Evolutionary conservation across 2,329 filamentous ascomycete species (phyloP).

Genomic region (Sporothrix luriei): DNA sequence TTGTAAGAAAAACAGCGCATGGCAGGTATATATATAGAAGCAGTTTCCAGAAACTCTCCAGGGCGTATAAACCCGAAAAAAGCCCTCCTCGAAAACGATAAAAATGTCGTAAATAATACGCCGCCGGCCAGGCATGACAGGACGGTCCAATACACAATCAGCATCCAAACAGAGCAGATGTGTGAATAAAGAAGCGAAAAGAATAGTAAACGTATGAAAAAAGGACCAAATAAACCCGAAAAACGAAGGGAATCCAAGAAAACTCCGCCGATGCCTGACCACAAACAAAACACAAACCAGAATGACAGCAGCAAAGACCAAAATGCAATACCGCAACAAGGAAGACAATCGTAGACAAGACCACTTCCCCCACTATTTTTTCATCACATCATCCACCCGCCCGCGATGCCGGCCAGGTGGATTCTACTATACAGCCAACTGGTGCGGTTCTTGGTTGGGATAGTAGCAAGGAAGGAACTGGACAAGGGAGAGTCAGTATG

Average conservation of each 20-base stretch:
- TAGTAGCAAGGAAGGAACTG: conserved; percentile 64
- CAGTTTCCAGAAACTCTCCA: neutral
- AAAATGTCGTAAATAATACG: neutral
- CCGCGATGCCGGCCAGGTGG: neutral
- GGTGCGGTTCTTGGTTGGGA: conserved; percentile 58
- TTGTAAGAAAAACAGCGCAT: conserved; percentile 2
- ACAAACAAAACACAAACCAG: neutral
- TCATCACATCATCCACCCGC: neutral
- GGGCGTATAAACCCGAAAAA: neutral
- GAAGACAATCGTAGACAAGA: neutral
- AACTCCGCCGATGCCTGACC: conserved; percentile 35
- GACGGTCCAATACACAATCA: neutral
- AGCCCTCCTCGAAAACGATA: neutral
- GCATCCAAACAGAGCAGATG: neutral
- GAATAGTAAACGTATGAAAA: conserved; percentile 10
- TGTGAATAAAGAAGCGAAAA: neutral
- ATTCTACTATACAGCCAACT: conserved; percentile 55
- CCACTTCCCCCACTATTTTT: neutral
- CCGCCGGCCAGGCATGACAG: conserved; percentile 11
- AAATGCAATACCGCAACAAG: neutral
- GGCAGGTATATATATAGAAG: conserved; percentile 4
- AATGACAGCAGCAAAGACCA: neutral
- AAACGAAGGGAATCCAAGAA: conserved; percentile 1
- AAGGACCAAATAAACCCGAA: neutral
- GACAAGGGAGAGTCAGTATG: conserved; percentile 22